Conservation (phyloP, 331 rosid species). For the Stylosanthes scabra region DNA sequence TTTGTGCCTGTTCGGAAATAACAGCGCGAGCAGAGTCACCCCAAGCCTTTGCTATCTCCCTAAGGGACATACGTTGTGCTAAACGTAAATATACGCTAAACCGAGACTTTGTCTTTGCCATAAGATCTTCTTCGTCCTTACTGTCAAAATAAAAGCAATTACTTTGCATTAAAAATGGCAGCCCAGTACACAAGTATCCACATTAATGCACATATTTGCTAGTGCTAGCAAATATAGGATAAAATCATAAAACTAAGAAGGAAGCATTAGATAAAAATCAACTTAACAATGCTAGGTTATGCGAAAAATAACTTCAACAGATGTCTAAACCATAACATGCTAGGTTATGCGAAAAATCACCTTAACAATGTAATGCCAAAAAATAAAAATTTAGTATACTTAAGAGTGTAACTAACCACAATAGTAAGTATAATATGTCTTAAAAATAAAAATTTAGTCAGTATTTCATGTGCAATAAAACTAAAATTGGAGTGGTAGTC, state of each 20-base stretch:
- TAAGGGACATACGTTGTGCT: constrained; percentile 85
- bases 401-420: constrained; percentile 11
- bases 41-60: constrained; percentile 93
- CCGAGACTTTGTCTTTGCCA: constrained; percentile 74
- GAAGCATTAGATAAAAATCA: neutral
- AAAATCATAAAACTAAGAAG: neutral
- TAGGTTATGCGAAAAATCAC: no score
- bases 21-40: constrained; percentile 83
- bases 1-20: constrained; percentile 87
- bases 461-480: neutral
- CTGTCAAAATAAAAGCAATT: constrained; percentile 50
- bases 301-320: no score
- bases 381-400: no score
- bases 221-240: constrained; percentile 8
- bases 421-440: neutral
- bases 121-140: constrained; percentile 79
- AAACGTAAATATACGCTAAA: constrained; percentile 83
- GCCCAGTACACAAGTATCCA: no score
- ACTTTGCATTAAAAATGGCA: constrained; percentile 13
- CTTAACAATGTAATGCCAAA: neutral
- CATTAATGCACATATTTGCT: neutral
- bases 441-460: neutral
- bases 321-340: no score
- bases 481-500: constrained; percentile 4
- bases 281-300: no score